A percentile compares a stretch with the other conserved stretches of the same genome.
phyloP scores from a whole-genome alignment of 2,329 filamentous ascomycete genomes.

The Beauveria australis region DNA sequence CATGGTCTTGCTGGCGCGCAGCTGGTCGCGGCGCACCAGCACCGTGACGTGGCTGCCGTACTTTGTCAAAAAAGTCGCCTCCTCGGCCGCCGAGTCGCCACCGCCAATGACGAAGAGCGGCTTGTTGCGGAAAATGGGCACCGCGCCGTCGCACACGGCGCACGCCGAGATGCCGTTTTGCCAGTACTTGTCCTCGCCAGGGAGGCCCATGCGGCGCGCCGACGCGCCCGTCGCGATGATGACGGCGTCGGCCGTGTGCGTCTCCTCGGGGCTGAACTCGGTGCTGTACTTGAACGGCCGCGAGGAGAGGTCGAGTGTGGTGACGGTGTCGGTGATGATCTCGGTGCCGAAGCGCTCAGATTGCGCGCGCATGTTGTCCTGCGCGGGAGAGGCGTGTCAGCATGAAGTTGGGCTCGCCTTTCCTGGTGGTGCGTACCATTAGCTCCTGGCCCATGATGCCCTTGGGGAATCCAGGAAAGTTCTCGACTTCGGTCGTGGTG shows the following conservation, averaged over 20 bases:
- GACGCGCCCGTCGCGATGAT: constrained; percentile 96
- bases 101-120: constrained; percentile 92
- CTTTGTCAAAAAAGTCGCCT: constrained; percentile 95
- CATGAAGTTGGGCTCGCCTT: background rate
- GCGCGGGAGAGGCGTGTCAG: constrained; percentile 4
- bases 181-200: constrained; percentile 94
- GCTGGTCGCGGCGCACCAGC: constrained; percentile 76
- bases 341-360: constrained; percentile 87
- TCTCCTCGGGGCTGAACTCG: constrained; percentile 75
- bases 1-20: constrained; percentile 89
- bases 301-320: constrained; percentile 73
- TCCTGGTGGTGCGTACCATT: constrained; percentile 53
- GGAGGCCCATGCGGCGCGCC: constrained; percentile 71
- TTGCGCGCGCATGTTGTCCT: constrained; percentile 87
- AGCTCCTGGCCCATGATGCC: constrained; percentile 79
- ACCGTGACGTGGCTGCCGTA: constrained; percentile 94
- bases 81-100: constrained; percentile 93
- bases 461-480: constrained; percentile 90
- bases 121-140: constrained; percentile 96
- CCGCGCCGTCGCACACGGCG: constrained; percentile 92
- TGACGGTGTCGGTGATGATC: constrained; percentile 87
- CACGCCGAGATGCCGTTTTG: constrained; percentile 94
- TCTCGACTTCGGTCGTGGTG: constrained; percentile 96
- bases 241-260: constrained; percentile 82
- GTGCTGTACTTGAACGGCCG: constrained; percentile 90